Evolutionary conservation across 2,329 filamentous ascomycete species (phyloP).

Genomic region (Pezicula carpinea): DNA sequence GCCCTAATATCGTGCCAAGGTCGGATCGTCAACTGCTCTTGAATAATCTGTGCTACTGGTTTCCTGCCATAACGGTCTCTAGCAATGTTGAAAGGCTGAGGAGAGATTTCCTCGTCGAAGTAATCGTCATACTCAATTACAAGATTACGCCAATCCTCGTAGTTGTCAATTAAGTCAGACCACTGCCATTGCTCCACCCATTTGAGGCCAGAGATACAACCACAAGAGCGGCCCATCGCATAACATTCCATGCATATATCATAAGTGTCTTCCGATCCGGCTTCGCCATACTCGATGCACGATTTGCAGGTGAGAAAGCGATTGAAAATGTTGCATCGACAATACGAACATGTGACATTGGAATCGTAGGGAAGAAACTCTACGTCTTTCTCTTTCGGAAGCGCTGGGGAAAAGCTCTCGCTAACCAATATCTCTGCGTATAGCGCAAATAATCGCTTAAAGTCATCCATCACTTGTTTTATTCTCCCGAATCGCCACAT

Average conservation of each 20-base stretch:
- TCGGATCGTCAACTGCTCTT: slow-evolving; percentile 74
- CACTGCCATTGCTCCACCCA: slow-evolving; percentile 95
- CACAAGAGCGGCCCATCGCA: slow-evolving; percentile 91
- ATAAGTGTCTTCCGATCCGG: slow-evolving; percentile 80
- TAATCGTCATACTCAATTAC: slow-evolving; percentile 70
- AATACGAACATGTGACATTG: slow-evolving; percentile 93
- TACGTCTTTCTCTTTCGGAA: slow-evolving; percentile 58
- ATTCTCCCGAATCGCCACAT: slow-evolving; percentile 41
- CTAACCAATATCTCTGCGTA: slow-evolving; percentile 77
- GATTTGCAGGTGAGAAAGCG: slow-evolving; percentile 88
- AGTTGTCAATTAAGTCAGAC: slow-evolving; percentile 69
- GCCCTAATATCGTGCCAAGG: slow-evolving; percentile 75
- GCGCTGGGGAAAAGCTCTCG: slow-evolving; percentile 72
- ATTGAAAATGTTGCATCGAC: slow-evolving; percentile 94
- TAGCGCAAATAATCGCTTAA: slow-evolving; percentile 72
- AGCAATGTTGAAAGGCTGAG: slow-evolving; percentile 66
- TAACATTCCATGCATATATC: slow-evolving; percentile 99
- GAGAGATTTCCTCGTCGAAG: slow-evolving; percentile 60
- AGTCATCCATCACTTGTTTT: slow-evolving; percentile 74
- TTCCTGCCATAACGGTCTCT: slow-evolving; percentile 65
- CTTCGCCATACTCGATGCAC: slow-evolving; percentile 63
- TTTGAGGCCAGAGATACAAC: slow-evolving; percentile 75
- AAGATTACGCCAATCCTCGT: slow-evolving; percentile 78
- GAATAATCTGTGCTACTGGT: slow-evolving; percentile 86
- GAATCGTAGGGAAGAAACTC: slow-evolving; percentile 82